Evolutionary conservation across 2,329 filamentous ascomycete species (phyloP).

Genomic region (Didymellaceae sp.): DNA sequence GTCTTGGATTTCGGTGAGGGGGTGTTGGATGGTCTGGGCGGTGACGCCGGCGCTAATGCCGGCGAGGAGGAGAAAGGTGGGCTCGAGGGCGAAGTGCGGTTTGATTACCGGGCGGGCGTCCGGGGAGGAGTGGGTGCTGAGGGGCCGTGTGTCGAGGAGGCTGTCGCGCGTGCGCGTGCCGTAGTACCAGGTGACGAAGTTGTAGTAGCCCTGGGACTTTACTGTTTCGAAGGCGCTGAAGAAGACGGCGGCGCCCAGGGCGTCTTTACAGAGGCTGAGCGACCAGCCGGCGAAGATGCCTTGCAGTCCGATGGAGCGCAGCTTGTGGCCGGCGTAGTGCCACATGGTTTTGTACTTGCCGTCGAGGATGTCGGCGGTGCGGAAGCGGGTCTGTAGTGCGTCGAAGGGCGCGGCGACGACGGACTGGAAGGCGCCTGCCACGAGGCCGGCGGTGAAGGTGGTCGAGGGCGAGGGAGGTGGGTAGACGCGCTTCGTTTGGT

Average conservation of each 20-base stretch:
- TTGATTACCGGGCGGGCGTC: slow-evolving; percentile 62
- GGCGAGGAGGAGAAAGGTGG: slow-evolving; percentile 72
- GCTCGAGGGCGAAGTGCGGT: slow-evolving; percentile 78
- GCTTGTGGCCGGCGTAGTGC: slow-evolving; percentile 70
- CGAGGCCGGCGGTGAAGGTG: slow-evolving; percentile 73
- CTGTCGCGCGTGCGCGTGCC: slow-evolving; percentile 46
- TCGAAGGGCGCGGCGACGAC: slow-evolving; percentile 76
- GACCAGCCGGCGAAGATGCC: slow-evolving; percentile 78
- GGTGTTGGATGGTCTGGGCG: slow-evolving; percentile 74
- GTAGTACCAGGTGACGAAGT: slow-evolving; percentile 74
- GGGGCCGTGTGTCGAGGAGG: slow-evolving; percentile 14
- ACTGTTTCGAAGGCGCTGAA: slow-evolving; percentile 78
- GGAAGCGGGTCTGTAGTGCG: slow-evolving; percentile 76
- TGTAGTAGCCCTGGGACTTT: slow-evolving; percentile 76
- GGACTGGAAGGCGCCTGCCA: slow-evolving; percentile 73
- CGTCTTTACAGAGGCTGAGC: slow-evolving; percentile 72
- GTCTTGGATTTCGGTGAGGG: slow-evolving; percentile 72
- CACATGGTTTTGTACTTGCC: slow-evolving; percentile 72
- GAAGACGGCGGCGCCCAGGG: slow-evolving; percentile 72
- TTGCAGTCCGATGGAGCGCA: slow-evolving; percentile 73
- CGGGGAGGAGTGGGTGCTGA: slow-evolving; percentile 21
- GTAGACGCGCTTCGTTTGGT: slow-evolving; percentile 68
- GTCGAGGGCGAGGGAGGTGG: slow-evolving; percentile 69
- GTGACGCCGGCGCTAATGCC: slow-evolving; percentile 72
- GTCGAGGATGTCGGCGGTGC: slow-evolving; percentile 65